phyloP scores from a whole-genome alignment of 129 eudicot genomes.

The Silybum marianum region DNA sequence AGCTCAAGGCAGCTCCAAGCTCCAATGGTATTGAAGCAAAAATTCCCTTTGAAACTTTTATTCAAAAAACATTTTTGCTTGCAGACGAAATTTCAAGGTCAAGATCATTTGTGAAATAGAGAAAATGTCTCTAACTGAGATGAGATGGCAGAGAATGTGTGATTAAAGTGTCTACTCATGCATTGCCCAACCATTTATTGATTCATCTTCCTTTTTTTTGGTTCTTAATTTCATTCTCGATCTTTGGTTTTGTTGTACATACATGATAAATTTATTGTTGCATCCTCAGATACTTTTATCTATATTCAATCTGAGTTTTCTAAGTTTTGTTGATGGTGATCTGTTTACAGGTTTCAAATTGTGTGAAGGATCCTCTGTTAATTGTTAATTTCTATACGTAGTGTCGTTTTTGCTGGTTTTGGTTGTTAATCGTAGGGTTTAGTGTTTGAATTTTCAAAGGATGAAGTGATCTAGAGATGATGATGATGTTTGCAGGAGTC shows the following conservation, averaged over 20 bases:
- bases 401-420: conserved; percentile 32
- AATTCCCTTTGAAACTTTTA: too few relatives aligned
- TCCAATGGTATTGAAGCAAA: too few relatives aligned
- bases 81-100: too few relatives aligned
- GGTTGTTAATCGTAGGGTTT: conserved; percentile 19
- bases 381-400: conserved; percentile 16
- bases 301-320: conserved; percentile 40
- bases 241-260: neutral
- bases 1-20: too few relatives aligned
- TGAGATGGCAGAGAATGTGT: too few relatives aligned
- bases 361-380: conserved; percentile 8
- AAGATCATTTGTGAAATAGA: too few relatives aligned
- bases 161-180: too few relatives aligned
- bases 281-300: conserved; percentile 25
- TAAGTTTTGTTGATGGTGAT: conserved; percentile 45
- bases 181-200: too few relatives aligned
- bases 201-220: too few relatives aligned
- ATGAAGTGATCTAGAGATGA: conserved; percentile 75
- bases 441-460: conserved; percentile 20
- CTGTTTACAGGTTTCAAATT: conserved; percentile 49
- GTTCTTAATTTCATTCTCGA: too few relatives aligned
- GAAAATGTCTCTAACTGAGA: too few relatives aligned
- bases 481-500: conserved; percentile 58
- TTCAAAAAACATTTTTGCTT: too few relatives aligned
- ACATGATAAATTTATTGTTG: neutral